Evolutionary conservation across 257 asterid species (phyloP), one percentile per base, ranked within the genome.

Genomic region (Fraxinus americana): DNA sequence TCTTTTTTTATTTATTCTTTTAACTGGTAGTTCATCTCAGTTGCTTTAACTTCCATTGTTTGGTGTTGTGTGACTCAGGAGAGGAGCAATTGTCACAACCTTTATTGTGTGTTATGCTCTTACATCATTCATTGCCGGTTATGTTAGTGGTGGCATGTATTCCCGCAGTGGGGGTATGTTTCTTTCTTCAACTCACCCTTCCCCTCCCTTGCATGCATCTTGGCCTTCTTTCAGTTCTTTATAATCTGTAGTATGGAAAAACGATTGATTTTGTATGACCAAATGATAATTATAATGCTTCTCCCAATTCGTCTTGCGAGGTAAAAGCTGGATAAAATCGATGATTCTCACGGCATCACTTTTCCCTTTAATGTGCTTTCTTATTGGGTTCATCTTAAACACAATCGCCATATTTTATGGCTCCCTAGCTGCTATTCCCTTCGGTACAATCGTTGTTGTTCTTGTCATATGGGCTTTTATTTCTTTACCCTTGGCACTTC

Each of bases 321-420:
- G 97, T 85, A 92, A 93, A 87, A 89, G 79, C 16, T 93, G 97
- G 97, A 90, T 88, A 79, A 92, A 88, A 84, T 84, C 93, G 9
- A 90, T 88, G 97, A 90, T 92, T 83, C 91, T 93, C 72, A 93
- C 97, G 2, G 97, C 94, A 80, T 90, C 97, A 61, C 92, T 92
- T 54, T 91, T 93, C 76, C 98, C 98, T 57, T 89, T 87, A 85
- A 76, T 86, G 85, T 92, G 97, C 88, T 90, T 93, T 66, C 92
- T 89, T 52, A 88, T 93, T 78, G 95, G 95, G 65, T 85, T 89
- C 72, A 29, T 88, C 81, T 76, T 93, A 52, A 92, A 93, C 87
- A 90, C 92, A 59, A 82, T 93, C 72, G 98, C 97, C 73, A 92
- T 92, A 79, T 86, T 90, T 75, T 93, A 92, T 78, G 94, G 97